These are phyloP conservation scores for Cercospora sp. DNA, from an alignment of 2,329 filamentous ascomycete genomes.

Conservation along the genomic window DNA sequence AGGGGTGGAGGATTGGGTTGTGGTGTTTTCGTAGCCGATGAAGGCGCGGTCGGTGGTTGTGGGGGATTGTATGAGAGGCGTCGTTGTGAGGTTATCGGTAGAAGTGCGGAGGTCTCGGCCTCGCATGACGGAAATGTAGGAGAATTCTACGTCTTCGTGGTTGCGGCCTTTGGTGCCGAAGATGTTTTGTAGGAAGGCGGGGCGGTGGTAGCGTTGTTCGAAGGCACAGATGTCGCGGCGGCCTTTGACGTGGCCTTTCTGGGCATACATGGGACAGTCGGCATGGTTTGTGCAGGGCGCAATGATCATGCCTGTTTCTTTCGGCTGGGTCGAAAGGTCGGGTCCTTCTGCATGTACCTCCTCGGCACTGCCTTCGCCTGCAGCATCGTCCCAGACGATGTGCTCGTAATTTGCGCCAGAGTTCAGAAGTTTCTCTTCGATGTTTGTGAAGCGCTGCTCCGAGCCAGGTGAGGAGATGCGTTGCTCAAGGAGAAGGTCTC, in stretches of 20 bases:
- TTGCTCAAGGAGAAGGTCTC: constrained; percentile 73
- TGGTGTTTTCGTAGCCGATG: constrained; percentile 62
- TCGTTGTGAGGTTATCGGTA: constrained; percentile 8
- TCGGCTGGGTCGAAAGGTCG: constrained; percentile 34
- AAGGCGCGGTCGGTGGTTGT: constrained; percentile 67
- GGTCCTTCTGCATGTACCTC: neutral
- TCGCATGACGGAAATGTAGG: constrained; percentile 81
- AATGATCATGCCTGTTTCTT: constrained; percentile 64
- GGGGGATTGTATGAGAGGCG: constrained; percentile 49
- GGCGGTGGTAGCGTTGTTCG: constrained; percentile 81
- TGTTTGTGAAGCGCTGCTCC: constrained; percentile 14
- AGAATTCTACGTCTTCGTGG: constrained; percentile 88
- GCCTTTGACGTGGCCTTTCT: constrained; percentile 67
- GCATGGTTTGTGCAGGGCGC: constrained; percentile 80
- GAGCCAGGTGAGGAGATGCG: constrained; percentile 65
- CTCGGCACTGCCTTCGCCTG: neutral
- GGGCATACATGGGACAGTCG: constrained; percentile 81
- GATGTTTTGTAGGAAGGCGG: constrained; percentile 76
- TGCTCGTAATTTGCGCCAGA: constrained; percentile 21
- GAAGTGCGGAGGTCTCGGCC: constrained; percentile 60
- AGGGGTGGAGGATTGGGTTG: neutral
- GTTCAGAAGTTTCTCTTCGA: constrained; percentile 37
- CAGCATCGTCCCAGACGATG: constrained; percentile 25
- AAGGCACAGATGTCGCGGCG: constrained; percentile 93
- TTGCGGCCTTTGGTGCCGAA: constrained; percentile 69